Evolutionary conservation across 768 basidiomycete species (phyloP), one percentile per base, ranked within the genome.

Genomic region (Agaricus blazei): DNA sequence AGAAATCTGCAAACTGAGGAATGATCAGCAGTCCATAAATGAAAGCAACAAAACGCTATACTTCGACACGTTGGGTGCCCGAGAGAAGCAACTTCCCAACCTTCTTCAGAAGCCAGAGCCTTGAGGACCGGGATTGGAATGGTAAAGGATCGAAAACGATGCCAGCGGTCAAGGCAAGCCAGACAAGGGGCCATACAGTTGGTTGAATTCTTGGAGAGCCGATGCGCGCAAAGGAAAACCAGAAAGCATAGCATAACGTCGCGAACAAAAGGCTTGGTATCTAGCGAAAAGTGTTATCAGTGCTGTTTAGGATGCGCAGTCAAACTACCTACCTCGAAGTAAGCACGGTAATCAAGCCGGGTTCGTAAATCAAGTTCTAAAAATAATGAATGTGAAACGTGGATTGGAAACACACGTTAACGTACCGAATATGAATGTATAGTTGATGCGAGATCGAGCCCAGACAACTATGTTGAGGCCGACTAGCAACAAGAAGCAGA

Each of bases 341-440:
- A 98, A 70, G 90, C 81, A 27, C 86, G 83, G 65, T 82, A 80
- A 66, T 97, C 91, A 52, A 95, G 70, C 28, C 78, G 82, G 34
- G 86, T 84, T 54, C 84, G 77, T 24, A 84, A 65, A 59, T 92
- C 81, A 52, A 95, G 67, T 66, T 89, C 91, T 87, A 29, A 27
- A 37, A 28, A 34, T 3, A 8, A 12, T n/a, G 5, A n/a, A 49
- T 36, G 34, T 3, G 31, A 49, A 36, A 9, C 34, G 31, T 5
- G 3, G 14, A 15, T 3, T 9, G 3, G 12, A 14, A 3, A 31
- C 19, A 9, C n/a, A 47, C 26, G 12, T 38, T 23, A 9, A 36
- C 79, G 38, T 56, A 89, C 88, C 88, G 63, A 95, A 90, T 36
- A 95, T 90, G 67, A 98, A 96, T n/a, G 85, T 80, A 63, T 94